Evolutionary conservation across 1,284 basidiomycete species (phyloP), one percentile per base, ranked within the genome.

Genomic region (Amylostereum areolatum): DNA sequence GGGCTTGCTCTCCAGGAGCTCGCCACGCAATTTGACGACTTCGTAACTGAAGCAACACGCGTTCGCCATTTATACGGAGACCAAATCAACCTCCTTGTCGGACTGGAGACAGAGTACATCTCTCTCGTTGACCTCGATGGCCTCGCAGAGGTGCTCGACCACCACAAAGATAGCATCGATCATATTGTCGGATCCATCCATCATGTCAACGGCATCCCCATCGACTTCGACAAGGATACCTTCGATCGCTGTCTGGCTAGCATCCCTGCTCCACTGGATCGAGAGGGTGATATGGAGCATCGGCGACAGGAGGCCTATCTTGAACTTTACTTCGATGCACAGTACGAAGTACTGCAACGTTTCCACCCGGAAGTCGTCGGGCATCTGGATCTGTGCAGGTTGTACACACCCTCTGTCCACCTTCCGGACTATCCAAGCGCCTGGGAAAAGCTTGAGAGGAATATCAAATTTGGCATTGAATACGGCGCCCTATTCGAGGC

Each of bases 401-500:
- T 97, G 12, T 97, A 87, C 71, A 72, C 73, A 31, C 88, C 92
- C 1, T 55, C 66, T 18, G 62, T 88, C 43, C 64, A 62, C 4
- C 73, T 93, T 48, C 57, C 62, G 28, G 69, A 74, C 30, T 81
- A 78, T 60, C 75, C 81, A 25, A 59, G 59, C 0, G 84, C 85
- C 7, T 86, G 81, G 79, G 63, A 70, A 32, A 83, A 81, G 61
- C 69, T 94, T 30, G 72, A 80, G 61, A 70, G 93, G 52, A 99
- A 99, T 63, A 70, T 99, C 51, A 61, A 65, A 28, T 86, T 73
- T 52, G 94, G 85, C 0, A 73, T 87, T 7, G 69, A 62, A 18
- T 97, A 98, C 65, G 96, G 95, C 0, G 95, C 91, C 4, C 66
- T 97, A 50, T 97, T 99, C 62, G 96, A 99, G 67, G 73, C 91